Base-by-base conservation (phyloP, 2,329 filamentous ascomycete species). In the Mycocentrospora acerina region DNA sequence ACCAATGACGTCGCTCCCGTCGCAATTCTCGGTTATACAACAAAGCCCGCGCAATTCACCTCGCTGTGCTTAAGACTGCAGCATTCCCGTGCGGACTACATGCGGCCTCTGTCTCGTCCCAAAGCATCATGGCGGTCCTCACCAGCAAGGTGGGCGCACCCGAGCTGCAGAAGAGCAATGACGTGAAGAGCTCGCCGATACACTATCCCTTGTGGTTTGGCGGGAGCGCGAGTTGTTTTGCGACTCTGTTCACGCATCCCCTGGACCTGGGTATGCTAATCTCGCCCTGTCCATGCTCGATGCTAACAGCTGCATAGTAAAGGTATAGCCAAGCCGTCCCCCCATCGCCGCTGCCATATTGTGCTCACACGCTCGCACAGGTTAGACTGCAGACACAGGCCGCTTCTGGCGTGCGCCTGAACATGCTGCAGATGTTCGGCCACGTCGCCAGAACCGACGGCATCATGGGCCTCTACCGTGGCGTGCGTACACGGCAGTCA, bases 191-290 rank as follows among this genome's bases (percentile, higher is more conserved):
- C 37, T 57, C 64, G 41, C 43, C 60, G 33, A 65, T 76, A 48
- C 66, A 69, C 43, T 77, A 76, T 58, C 74, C 74, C 10, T 70
- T 76, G 53, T 97, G 91, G 93, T 97, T 98, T 68, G 93, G 93
- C 49, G 93, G 93, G 39, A 95, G 88, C 65, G 90, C 91, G 34
- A 93, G 88, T 62, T 94, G 88, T 65, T 85, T 93, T 75, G 91
- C 91, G 25, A 90, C 91, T 29, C 85, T 83, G 55, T 87, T 95
- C 32, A 97, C 91, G 19, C 91, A 97, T 76, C 91, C 91, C 33
- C 75, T 97, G 62, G 90, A 96, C 79, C 77, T 96, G 50, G 81
- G 89, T 94, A 78, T 68, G 85, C 44, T 44, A 28, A 22, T 33
- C 22, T 40, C 14, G 24, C n/a, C 14, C 16, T n/a, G 18, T 37